Evolutionary conservation across 2,329 filamentous ascomycete species (phyloP), one percentile per base, ranked within the genome.

Genomic region (Colletotrichum acutatum): DNA sequence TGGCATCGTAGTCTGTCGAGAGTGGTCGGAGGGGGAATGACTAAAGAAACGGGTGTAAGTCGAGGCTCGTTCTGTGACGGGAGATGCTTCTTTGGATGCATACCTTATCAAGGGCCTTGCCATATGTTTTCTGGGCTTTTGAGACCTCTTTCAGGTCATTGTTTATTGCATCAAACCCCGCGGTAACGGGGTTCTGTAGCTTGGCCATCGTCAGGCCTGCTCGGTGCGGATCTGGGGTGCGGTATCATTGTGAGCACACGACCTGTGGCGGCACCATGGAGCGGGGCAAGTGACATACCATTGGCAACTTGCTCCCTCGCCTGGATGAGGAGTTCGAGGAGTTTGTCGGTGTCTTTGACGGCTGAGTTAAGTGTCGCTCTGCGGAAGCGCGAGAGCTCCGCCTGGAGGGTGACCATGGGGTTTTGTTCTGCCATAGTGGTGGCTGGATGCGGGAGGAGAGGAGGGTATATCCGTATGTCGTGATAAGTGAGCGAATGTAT

Each of bases 61-160:
- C 54, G 46, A 37, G 19, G 24, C 63, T 34, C 26, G 9, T 58
- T 22, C 24, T 22, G 28, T 52, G 14, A 9, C 28, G n/a, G 16
- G n/a, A 12, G 30, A 22, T 49, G 9, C 26, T 30, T 30, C 16
- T 16, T 30, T 28, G 12, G 22, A 58, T 42, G 72, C 83, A 54
- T 82, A 94, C 94, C 87, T 93, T 94, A 81, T 98, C 94, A 34
- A 99, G 86, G 6, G 94, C 91, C 80, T 95, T 98, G 76, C 92
- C 92, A 82, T 97, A 97, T 76, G 92, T 93, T 81, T 92, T 95
- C 71, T 97, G 92, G 2, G 92, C 92, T 75, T 92, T 93, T 77
- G 97, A 93, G 3, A 97, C 92, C 68, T 94, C 93, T 81, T 95
- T 97, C 62, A 98, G 84, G 78, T 94, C 92, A 66, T 93, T 91